Evolutionary conservation across 176 grass and related monocot species (phyloP).

Genomic region (Eragrostis nindensis): DNA sequence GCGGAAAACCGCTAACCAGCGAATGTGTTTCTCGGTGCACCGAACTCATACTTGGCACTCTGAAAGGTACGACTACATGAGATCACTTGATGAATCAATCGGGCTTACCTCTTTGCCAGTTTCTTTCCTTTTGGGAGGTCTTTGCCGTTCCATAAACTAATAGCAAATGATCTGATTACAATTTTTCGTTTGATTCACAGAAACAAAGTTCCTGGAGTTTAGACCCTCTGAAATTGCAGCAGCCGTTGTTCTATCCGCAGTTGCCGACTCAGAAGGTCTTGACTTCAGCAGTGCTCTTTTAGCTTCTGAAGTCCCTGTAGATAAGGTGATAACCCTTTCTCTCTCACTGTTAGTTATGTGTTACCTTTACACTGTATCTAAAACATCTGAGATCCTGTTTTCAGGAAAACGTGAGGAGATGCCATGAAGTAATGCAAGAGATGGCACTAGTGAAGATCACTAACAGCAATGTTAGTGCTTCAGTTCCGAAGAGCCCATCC

Average conservation of each 20-base stretch:
- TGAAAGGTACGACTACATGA: conserved; percentile 58
- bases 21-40: conserved; percentile 49
- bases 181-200: conserved; percentile 53
- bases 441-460: conserved; percentile 35
- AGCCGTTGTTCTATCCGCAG: conserved; percentile 50
- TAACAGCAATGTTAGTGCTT: conserved; percentile 23
- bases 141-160: not conserved
- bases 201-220: conserved; percentile 68
- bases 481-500: conserved; percentile 53
- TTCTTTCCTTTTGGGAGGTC: not conserved
- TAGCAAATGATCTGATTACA: not conserved
- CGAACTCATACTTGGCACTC: conserved; percentile 60
- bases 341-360: not conserved
- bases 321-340: conserved; percentile 58
- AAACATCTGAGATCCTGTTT: not conserved
- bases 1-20: conserved; percentile 42
- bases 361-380: not conserved
- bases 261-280: conserved; percentile 39
- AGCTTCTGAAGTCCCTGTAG: conserved; percentile 46
- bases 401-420: conserved; percentile 64
- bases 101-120: not conserved
- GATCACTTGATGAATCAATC: conserved; percentile 9
- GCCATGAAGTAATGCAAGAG: conserved; percentile 63
- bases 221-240: conserved; percentile 81
- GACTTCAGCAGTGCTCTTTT: conserved; percentile 39